Percentiles rank a stretch among this genome's conserved stretches.
These are phyloP conservation scores for Lipomyces starkeyi DNA, from an alignment of 805 yeast species.

Conservation along the genomic window DNA sequence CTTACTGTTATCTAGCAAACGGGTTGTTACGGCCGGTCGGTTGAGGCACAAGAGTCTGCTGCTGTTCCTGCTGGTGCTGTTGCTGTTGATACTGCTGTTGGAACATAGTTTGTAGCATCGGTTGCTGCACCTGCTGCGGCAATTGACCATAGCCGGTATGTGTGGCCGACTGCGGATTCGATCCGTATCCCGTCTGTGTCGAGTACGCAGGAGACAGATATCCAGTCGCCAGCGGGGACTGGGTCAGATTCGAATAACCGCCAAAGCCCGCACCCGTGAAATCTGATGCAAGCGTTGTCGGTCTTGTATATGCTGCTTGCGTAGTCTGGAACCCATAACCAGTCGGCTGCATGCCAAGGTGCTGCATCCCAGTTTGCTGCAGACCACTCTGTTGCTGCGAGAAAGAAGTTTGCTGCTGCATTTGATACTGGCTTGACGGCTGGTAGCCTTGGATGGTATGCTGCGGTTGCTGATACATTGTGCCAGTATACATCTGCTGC, in stretches of 20 bases:
- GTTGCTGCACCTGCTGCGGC: not conserved
- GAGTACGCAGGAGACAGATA: constrained; percentile 27
- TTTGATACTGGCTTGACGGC: constrained; percentile 90
- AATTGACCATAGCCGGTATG: not conserved
- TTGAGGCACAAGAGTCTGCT: constrained; percentile 1
- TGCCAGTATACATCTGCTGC: constrained; percentile 61
- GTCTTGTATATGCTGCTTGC: constrained; percentile 14
- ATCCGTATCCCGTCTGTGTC: constrained; percentile 3
- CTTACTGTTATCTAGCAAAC: not conserved
- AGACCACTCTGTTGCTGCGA: not conserved
- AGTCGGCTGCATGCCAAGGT: constrained; percentile 25
- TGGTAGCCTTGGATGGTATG: constrained; percentile 84
- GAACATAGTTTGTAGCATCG: not conserved
- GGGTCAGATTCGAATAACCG: constrained; percentile 28
- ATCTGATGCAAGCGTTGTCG: constrained; percentile 12
- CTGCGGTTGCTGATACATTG: constrained; percentile 86
- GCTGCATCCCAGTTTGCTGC: constrained; percentile 17
- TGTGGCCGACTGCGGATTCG: not conserved
- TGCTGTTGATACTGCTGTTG: constrained; percentile 6
- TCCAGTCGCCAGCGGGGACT: constrained; percentile 17
- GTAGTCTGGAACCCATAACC: not conserved
- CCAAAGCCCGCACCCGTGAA: constrained; percentile 28
- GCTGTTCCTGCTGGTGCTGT: constrained; percentile 5
- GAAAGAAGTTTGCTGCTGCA: not conserved
- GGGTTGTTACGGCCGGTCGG: not conserved